Evolutionary conservation across 108 stramenopile genomes (phyloP), one percentile per base, ranked within the genome.

Genomic region (Pseudonitzschia multistriata): DNA sequence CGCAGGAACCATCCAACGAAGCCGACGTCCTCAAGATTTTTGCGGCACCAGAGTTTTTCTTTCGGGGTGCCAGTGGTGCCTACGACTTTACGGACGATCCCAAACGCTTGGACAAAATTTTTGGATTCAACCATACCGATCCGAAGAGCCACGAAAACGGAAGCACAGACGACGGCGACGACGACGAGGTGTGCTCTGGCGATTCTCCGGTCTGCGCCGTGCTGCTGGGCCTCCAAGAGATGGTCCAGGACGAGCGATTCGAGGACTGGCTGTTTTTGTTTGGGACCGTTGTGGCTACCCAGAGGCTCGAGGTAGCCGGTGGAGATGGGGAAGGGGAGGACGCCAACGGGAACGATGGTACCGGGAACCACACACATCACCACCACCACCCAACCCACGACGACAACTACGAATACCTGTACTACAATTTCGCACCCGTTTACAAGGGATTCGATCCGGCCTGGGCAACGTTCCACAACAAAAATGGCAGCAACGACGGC

Each of bases 11-110:
- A n/a, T 67, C 71, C 14, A 57, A 61, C 7, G 39, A 37, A 45
- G 15, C 42, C 7, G 15, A 82, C 71, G 0, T 55, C 19, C 72
- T 90, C 21, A 90, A 90, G 62, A 76, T 90, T 6, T 90, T 90
- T 68, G 55, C 87, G 34, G 89, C 86, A 13, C 89, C 89, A n/a
- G 89, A 90, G 70, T 90, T 90, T 60, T 90, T 72, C 54, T 90
- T 72, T 45, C 68, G 89, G 2, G 86, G 89, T 11, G 31, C 61
- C 13, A 63, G 83, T 65, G 89, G 89, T 33, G 84, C 86, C 1
- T 89, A 83, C 53, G 68, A 67, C 36, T 88, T 88, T 52, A 27
- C 54, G 5, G 81, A 84, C 15, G 82, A 74, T 66, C 49, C 66
- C 6, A 24, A 25, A 11, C n/a, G 54, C 3, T n/a, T 55, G 13